Percentiles rank a stretch among this genome's conserved stretches.
Evolutionary conservation across 2,329 filamentous ascomycete species (phyloP).

Genomic region (Phoma sp.): DNA sequence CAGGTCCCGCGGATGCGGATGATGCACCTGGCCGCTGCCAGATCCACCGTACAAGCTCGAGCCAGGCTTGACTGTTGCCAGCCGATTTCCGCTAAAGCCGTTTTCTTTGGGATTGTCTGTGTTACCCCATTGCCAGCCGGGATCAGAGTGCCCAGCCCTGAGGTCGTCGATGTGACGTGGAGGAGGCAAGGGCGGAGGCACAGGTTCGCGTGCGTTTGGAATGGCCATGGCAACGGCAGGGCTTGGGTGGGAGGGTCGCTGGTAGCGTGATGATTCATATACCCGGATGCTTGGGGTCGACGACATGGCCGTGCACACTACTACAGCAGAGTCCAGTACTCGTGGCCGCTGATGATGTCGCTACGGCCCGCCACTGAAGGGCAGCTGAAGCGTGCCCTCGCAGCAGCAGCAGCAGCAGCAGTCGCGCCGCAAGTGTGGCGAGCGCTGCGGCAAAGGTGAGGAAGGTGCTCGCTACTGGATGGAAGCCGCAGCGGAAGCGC

Average conservation of each 20-base stretch:
- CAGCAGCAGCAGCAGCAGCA: slow-evolving; percentile 8
- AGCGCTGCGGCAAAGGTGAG: slow-evolving; percentile 25
- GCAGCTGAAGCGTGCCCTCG: slow-evolving; percentile 44
- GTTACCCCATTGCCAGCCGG: slow-evolving; percentile 69
- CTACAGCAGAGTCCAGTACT: not conserved
- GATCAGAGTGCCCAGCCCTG: slow-evolving; percentile 63
- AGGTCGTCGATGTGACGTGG: slow-evolving; percentile 64
- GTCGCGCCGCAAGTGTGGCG: slow-evolving; percentile 38
- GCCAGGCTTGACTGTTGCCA: slow-evolving; percentile 54
- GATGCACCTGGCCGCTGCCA: slow-evolving; percentile 23
- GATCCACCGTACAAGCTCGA: slow-evolving; percentile 53
- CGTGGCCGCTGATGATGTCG: slow-evolving; percentile 20
- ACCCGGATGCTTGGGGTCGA: slow-evolving; percentile 50
- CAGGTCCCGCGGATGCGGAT: slow-evolving; percentile 29
- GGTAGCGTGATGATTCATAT: slow-evolving; percentile 50
- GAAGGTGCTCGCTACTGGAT: slow-evolving; percentile 24
- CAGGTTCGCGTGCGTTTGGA: slow-evolving; percentile 61
- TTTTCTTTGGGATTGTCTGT: slow-evolving; percentile 58
- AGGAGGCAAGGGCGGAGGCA: slow-evolving; percentile 70
- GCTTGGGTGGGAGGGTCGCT: slow-evolving; percentile 45
- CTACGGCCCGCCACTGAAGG: slow-evolving; percentile 38
- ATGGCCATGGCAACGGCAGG: slow-evolving; percentile 65
- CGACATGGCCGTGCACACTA: slow-evolving; percentile 39
- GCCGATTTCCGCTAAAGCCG: slow-evolving; percentile 54
- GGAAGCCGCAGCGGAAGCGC: slow-evolving; percentile 5